Conservation (phyloP, 345 rosid species). For the Melaleuca quinquenervia region DNA sequence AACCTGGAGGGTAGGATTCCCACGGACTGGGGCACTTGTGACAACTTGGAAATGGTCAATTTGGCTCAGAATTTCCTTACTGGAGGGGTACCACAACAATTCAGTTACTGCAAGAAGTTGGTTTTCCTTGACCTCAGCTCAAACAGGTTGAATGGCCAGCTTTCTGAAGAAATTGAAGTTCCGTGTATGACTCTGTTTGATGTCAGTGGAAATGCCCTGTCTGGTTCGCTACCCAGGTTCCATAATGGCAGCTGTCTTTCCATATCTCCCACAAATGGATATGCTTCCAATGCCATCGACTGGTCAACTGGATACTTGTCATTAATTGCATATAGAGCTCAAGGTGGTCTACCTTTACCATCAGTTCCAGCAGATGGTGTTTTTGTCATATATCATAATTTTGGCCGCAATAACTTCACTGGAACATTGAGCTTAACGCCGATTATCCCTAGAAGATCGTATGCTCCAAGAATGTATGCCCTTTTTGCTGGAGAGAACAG, state of each 20-base stretch:
- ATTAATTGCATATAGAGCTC: constrained; percentile 34
- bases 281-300: constrained; percentile 16
- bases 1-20: constrained; percentile 56
- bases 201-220: constrained; percentile 50
- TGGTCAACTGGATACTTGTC: constrained; percentile 45
- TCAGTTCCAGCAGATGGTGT: constrained; percentile 24
- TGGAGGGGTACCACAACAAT: constrained; percentile 40
- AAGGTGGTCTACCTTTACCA: constrained; percentile 17
- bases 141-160: constrained; percentile 55
- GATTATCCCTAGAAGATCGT: constrained; percentile 43
- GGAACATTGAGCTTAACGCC: constrained; percentile 49
- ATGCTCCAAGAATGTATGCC: constrained; percentile 39
- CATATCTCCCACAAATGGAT: constrained; percentile 15
- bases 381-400: constrained; percentile 46
- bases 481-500: constrained; percentile 45
- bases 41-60: constrained; percentile 66
- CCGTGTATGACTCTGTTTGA: constrained; percentile 87
- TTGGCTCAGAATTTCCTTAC: constrained; percentile 64
- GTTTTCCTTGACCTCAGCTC: constrained; percentile 62
- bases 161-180: constrained; percentile 38
- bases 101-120: constrained; percentile 53
- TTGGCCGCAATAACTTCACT: constrained; percentile 62
- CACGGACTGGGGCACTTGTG: constrained; percentile 62
- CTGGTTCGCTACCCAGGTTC: constrained; percentile 67
- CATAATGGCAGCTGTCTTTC: constrained; percentile 31